Evolutionary conservation across 2,329 filamentous ascomycete genomes (phyloP).

Genomic region (Drechmeria coniospora): DNA sequence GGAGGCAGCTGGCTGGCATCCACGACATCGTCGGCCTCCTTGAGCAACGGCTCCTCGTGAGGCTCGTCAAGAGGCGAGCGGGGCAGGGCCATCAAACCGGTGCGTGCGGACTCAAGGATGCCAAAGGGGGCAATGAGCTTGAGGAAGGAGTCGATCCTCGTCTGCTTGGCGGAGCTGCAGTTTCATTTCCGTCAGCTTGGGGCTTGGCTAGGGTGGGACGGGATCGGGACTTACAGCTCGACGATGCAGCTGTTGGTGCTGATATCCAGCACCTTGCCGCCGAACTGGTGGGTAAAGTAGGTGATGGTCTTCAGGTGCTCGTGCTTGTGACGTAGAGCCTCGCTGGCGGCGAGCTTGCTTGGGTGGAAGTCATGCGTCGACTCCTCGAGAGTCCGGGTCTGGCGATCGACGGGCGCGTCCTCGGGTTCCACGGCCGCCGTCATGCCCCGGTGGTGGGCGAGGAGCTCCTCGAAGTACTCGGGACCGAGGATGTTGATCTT

Average conservation of each 20-base stretch:
- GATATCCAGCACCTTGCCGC: constrained; percentile 93
- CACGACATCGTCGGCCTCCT: constrained; percentile 88
- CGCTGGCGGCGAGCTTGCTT: constrained; percentile 65
- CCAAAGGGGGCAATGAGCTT: constrained; percentile 91
- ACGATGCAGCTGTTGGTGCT: constrained; percentile 98
- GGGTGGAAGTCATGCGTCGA: constrained; percentile 67
- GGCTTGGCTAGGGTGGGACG: too few species aligned
- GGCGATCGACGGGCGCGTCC: constrained; percentile 16
- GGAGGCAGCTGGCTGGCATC: constrained; percentile 89
- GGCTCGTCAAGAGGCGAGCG: constrained; percentile 73
- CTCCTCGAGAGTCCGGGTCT: constrained; percentile 29
- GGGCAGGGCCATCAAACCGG: constrained; percentile 91
- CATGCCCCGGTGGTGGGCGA: constrained; percentile 91
- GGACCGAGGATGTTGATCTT: constrained; percentile 95
- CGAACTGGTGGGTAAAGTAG: constrained; percentile 92
- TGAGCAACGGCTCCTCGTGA: constrained; percentile 52
- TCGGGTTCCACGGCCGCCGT: constrained; percentile 29
- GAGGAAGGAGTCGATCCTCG: constrained; percentile 91
- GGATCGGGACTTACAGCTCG: constrained; percentile 78
- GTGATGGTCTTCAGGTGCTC: constrained; percentile 95
- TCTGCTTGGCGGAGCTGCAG: constrained; percentile 71
- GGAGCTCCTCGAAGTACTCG: constrained; percentile 94
- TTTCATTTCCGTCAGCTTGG: constrained; percentile 8
- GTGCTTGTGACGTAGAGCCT: constrained; percentile 91
- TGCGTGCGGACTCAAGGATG: constrained; percentile 88